Evolutionary conservation across 2,329 filamentous ascomycete genomes (phyloP), one percentile per base, ranked within the genome.

Genomic region (Fusarium equiseti): DNA sequence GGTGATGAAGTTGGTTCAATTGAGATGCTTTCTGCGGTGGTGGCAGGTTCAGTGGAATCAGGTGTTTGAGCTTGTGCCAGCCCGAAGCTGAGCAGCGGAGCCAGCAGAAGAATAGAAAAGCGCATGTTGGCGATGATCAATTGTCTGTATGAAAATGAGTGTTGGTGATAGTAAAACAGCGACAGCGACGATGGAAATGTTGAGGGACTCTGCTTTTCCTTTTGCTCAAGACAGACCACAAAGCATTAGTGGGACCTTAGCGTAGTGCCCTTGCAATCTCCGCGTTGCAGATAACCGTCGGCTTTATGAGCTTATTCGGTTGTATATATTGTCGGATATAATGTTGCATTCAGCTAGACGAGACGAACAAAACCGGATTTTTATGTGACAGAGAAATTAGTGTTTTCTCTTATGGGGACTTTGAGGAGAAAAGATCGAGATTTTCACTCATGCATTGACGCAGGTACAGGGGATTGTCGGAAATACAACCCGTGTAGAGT

Each of bases 1-100:
- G 57, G 46, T 4, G 50, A 48, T 3, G 55, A 27, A 7, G 64
- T 67, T 1, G 64, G 57, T 8, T 29, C 45, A 9, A 68, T 40
- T n/a, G 64, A 42, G n/a, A 67, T 63, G 51, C 56, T 68, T 16
- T 67, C 64, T 6, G 63, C 64, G 6, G 63, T 63, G 6, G 64
- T 63, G 13, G 20, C 45, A 22, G 63, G 63, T 1, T 68, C 64
- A 44, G 64, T 67, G 11, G 63, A 67, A 35, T 67, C 64, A 1
- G 64, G 64, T 12, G 64, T 67, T 22, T 67, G 61, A 18, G 63
- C 50, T 9, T 67, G 60, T n/a, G 56, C 45, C 8, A 43, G 22
- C 10, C 63, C 51, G 15, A 68, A 43, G 10, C 40, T 42, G 7
- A 67, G 48, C 2, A 67, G 35, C 2, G 62, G 63, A 42, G 50